Conservation (phyloP, 345 rosid species). For the Murraya paniculata region DNA sequence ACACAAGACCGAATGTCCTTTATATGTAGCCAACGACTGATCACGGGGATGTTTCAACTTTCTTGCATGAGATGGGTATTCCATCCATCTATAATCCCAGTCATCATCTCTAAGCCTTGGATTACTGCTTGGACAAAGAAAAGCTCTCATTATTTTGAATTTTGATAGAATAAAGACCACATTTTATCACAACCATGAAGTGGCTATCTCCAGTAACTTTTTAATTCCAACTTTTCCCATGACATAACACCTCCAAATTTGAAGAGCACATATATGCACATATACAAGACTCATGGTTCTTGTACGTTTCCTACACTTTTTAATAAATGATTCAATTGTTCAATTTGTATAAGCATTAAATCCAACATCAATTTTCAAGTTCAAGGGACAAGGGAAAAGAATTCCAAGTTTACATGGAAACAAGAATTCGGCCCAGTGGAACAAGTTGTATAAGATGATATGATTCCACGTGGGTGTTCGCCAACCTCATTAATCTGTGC, state of each 20-base stretch:
- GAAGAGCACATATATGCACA: not conserved
- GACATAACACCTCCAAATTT: not conserved
- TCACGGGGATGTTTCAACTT: conserved; percentile 48
- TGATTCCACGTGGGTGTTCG: not conserved
- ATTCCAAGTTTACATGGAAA: not conserved
- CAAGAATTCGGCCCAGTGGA: not conserved
- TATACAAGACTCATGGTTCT: not conserved
- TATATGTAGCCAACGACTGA: conserved; percentile 60
- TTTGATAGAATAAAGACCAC: not conserved
- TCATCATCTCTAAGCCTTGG: conserved; percentile 23
- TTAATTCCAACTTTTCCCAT: not conserved
- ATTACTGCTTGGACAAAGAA: conserved; percentile 27
- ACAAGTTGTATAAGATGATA: not conserved
- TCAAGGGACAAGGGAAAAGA: not conserved
- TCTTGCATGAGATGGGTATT: conserved; percentile 43
- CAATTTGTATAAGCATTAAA: not conserved
- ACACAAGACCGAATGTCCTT: conserved; percentile 56
- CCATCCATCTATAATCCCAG: conserved; percentile 69
- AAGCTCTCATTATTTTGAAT: not conserved
- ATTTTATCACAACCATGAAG: not conserved
- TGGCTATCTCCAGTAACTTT: not conserved
- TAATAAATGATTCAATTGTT: not conserved
- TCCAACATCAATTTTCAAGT: not conserved
- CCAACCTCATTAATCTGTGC: not conserved
- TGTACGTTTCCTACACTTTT: not conserved